phyloP scores from a whole-genome alignment of 1,284 basidiomycete genomes.

The Irpex sp. region DNA sequence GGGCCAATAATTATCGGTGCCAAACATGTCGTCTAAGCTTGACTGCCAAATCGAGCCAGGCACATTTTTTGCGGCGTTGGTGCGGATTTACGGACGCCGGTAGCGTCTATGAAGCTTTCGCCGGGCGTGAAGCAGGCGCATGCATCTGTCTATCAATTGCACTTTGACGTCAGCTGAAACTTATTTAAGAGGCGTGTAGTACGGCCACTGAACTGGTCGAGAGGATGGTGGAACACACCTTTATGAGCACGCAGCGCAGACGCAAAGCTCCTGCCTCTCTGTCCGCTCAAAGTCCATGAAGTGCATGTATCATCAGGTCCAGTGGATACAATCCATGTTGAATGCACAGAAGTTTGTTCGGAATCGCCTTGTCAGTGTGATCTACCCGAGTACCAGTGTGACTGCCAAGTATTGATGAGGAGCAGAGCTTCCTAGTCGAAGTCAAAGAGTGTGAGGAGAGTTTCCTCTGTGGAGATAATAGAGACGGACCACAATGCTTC shows the following conservation, averaged over 20 bases:
- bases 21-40: neutral
- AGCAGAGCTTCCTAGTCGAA: neutral
- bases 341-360: neutral
- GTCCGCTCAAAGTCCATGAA: slow-evolving; percentile 9
- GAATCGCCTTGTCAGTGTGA: neutral
- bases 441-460: neutral
- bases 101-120: neutral
- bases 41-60: slow-evolving; percentile 7
- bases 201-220: neutral
- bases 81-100: slow-evolving; percentile 12
- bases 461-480: neutral
- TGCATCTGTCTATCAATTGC: neutral
- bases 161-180: neutral
- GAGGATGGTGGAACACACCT: neutral
- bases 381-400: neutral
- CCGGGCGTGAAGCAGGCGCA: neutral
- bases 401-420: neutral
- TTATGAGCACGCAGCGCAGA: neutral
- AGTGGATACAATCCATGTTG: neutral
- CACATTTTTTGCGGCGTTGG: slow-evolving; percentile 14
- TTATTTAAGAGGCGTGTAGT: neutral
- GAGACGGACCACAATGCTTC: neutral
- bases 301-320: neutral
- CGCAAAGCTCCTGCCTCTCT: neutral
- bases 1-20: neutral